Evolutionary conservation across 2,329 filamentous ascomycete genomes (phyloP), one percentile per base, ranked within the genome.

Genomic region (Xylaria sp.): DNA sequence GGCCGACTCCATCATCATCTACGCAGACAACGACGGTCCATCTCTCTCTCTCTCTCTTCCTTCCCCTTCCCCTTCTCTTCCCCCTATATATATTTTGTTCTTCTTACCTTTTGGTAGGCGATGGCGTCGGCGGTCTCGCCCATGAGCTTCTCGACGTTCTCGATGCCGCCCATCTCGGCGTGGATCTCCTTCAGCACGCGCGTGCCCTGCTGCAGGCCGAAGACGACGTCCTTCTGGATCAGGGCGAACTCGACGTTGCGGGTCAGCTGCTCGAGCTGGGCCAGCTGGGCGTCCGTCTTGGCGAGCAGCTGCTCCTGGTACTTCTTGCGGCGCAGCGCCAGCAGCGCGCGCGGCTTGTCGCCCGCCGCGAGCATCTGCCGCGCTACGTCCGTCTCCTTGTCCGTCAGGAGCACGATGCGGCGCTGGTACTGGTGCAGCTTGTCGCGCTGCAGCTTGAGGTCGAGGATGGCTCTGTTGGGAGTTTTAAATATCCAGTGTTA

Each of bases 401-500:
- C 88, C 7, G 95, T 98, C 46, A 99, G 89, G 61, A 93, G 86
- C 43, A 90, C 91, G 78, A 99, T 96, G 77, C 93, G 92, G 77
- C 92, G 92, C 82, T 98, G 95, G 84, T 98, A 98, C 80, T 97
- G 94, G 78, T 97, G 94, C 3, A 99, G 91, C 81, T 94, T 97
- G 86, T 99, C 96, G 81, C 96, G 94, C 84, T 98, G 95, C 82
- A 90, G 94, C 85, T 98, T 98, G 84, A 98, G 92, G 83, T 98
- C 94, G 78, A 98, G 91, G 82, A 98, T 98, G 69, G 95, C 95
- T 84, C 94, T 98, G 51, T 25, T 25, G 57, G 41, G 55, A 36
- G 41, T 13, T 20, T 13, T 36, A 36, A 13, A 13, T 43, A 18
- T 43, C n/a, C 18, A 8, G 55, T 54, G 62, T 62, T 46, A 62